Percentiles rank a stretch among this genome's conserved stretches.
These are phyloP conservation scores for Aspergillaceae sp. DNA, from an alignment of 2,329 filamentous ascomycete genomes.

Conservation along the genomic window DNA sequence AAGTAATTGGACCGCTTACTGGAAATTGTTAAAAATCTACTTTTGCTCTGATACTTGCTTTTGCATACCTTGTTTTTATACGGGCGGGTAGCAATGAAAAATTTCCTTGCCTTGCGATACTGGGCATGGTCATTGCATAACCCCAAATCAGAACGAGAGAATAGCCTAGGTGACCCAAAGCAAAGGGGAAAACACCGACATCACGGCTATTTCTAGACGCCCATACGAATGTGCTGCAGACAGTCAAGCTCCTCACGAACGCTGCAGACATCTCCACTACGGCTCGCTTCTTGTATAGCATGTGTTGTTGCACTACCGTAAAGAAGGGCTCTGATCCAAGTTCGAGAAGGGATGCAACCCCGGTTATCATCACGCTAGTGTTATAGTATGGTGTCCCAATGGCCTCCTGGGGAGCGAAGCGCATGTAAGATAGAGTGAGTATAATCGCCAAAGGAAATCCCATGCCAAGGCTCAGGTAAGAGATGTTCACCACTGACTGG, in stretches of 20 bases:
- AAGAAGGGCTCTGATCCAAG: constrained; percentile 82
- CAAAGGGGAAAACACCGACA: constrained; percentile 77
- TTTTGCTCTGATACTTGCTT: not conserved
- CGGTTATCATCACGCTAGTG: constrained; percentile 47
- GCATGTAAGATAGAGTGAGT: constrained; percentile 61
- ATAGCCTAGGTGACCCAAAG: constrained; percentile 74
- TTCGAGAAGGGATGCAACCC: constrained; percentile 58
- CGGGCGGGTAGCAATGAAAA: constrained; percentile 59
- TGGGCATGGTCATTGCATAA: constrained; percentile 57
- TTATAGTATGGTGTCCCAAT: constrained; percentile 55
- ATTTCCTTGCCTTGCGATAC: constrained; percentile 46
- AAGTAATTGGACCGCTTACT: constrained; percentile 40
- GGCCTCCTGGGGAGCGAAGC: constrained; percentile 43
- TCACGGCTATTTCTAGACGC: constrained; percentile 46
- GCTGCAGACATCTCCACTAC: constrained; percentile 76
- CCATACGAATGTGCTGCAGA: constrained; percentile 62
- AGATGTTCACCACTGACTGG: constrained; percentile 80
- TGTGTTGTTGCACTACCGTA: constrained; percentile 71
- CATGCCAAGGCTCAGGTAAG: constrained; percentile 66
- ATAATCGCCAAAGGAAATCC: constrained; percentile 56
- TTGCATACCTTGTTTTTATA: constrained; percentile 36
- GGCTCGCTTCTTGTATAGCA: constrained; percentile 72
- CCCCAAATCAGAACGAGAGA: constrained; percentile 58
- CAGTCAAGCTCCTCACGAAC: constrained; percentile 64
- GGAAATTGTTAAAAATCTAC: constrained; percentile 7